Evolutionary conservation across 139 green algal genomes (phyloP).

Genomic region (Coccomyxa sp.): DNA sequence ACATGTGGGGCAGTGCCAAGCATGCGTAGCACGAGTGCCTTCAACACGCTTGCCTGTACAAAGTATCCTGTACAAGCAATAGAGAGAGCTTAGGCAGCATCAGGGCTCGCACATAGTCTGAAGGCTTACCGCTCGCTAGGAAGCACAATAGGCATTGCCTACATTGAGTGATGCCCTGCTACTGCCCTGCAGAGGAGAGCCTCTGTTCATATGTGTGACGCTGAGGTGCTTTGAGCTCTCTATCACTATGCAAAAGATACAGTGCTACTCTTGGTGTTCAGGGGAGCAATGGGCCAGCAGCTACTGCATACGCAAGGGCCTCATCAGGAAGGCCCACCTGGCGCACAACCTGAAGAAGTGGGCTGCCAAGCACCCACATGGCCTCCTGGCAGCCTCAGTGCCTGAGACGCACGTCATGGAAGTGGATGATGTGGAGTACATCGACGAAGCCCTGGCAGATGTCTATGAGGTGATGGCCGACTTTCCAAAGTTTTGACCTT

Average conservation of each 20-base stretch:
- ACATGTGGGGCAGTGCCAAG: too few relatives aligned
- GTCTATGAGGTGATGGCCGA: conserved; percentile 47
- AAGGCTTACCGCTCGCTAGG: not conserved
- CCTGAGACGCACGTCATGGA: conserved; percentile 56
- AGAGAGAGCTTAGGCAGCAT: too few relatives aligned
- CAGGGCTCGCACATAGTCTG: too few relatives aligned
- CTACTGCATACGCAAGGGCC: conserved; percentile 50
- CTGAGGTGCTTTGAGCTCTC: not conserved
- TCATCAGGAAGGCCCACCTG: conserved; percentile 47
- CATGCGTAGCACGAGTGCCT: too few relatives aligned
- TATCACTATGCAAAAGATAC: too few relatives aligned
- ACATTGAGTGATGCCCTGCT: not conserved
- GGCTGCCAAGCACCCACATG: conserved; percentile 29
- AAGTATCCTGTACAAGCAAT: too few relatives aligned
- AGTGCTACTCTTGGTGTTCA: not conserved
- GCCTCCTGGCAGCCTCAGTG: conserved; percentile 18
- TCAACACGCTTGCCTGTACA: too few relatives aligned
- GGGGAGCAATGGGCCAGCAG: conserved; percentile 16
- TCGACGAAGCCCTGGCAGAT: conserved; percentile 62
- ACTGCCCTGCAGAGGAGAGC: not conserved
- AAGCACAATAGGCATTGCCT: not conserved
- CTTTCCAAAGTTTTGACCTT: too few relatives aligned
- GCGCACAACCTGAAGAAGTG: conserved; percentile 45
- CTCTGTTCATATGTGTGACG: not conserved
- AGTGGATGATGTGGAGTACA: conserved; percentile 44